These are phyloP conservation scores for Flaveria sonorensis DNA, from an alignment of 129 eudicot species.

Conservation along the genomic window DNA sequence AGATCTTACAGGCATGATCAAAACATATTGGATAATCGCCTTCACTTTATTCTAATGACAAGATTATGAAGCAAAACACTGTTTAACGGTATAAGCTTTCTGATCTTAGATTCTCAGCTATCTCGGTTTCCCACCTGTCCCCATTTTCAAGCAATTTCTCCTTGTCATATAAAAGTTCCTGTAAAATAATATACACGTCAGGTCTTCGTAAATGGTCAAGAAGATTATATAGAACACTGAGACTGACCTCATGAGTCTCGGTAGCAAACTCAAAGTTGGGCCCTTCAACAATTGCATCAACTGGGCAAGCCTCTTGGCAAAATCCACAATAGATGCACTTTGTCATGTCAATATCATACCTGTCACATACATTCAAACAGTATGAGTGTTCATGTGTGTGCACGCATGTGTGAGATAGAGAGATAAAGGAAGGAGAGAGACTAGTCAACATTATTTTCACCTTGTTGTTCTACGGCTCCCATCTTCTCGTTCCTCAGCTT, in stretches of 20 bases:
- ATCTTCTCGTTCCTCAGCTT: constrained; percentile 98
- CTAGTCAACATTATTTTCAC: constrained; percentile 37
- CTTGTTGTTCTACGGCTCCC: constrained; percentile 99
- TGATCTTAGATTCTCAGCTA: constrained; percentile 95
- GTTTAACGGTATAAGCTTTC: constrained; percentile 89
- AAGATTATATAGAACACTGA: not conserved
- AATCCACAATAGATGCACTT: constrained; percentile 99
- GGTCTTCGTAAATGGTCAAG: not conserved
- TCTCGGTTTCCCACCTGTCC: constrained; percentile 98
- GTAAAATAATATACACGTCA: constrained; percentile 18
- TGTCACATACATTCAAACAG: constrained; percentile 30
- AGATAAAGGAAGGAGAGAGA: constrained; percentile 1
- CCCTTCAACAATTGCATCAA: constrained; percentile 99
- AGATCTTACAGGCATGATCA: constrained; percentile 32
- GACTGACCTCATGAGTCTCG: constrained; percentile 93
- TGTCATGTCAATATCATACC: constrained; percentile 99
- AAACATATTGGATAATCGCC: constrained; percentile 23
- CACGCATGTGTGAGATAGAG: constrained; percentile 14
- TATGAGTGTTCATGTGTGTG: not conserved
- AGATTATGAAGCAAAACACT: constrained; percentile 16
- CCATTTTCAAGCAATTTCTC: constrained; percentile 99
- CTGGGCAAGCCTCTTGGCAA: constrained; percentile 99
- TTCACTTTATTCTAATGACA: constrained; percentile 30
- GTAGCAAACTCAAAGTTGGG: constrained; percentile 99
- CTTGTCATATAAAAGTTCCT: constrained; percentile 97